Evolutionary conservation across 116 monocot genomes (phyloP), one percentile per base, ranked within the genome.

Genomic region (Thalassia testudinum): DNA sequence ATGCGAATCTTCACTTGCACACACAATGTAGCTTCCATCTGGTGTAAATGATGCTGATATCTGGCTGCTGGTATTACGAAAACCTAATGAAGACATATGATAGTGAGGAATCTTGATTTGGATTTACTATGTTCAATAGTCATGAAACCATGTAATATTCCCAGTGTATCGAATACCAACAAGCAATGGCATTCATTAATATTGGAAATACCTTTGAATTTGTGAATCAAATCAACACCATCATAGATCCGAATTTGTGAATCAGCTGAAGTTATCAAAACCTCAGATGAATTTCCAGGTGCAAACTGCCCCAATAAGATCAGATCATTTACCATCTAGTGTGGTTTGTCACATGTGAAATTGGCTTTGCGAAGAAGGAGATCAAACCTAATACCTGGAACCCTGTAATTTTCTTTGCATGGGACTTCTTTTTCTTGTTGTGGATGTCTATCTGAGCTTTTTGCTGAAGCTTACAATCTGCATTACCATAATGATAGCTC

Each of bases 1-100:
- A n/a, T 93, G 72, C 5, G 92, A 93, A 65, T 93, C 92, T 68
- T 93, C 92, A 47, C 92, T 93, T 1, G 92, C 87, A 5, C 83
- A 80, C 14, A 93, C 71, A 0, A 80, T 71, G 25, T 83, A 83
- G 34, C 63, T 79, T 6, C 87, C 83, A 29, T 87, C 83, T 12
- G 75, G 54, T 7, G 78, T 78, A 42, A 66, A 93, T 0, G 83
- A 80, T 25, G 92, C 92, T 11, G 83, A 69, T 61, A 93, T 87
- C 53, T 93, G 92, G 52, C 87, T 93, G 74, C 80, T 87, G 12
- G 83, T 86, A 16, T 93, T 93, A 21, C 76, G 76, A 52, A 83
- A 93, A 52, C 87, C 91, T 91, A 67, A 45, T 21, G 26, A 15
- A 15, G n/a, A n/a, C n/a, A n/a, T n/a, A n/a, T n/a, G n/a, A n/a